Evolutionary conservation across 148 eudicot genomes (phyloP), one percentile per base, ranked within the genome.

Genomic region (Chenopodium formosanum): DNA sequence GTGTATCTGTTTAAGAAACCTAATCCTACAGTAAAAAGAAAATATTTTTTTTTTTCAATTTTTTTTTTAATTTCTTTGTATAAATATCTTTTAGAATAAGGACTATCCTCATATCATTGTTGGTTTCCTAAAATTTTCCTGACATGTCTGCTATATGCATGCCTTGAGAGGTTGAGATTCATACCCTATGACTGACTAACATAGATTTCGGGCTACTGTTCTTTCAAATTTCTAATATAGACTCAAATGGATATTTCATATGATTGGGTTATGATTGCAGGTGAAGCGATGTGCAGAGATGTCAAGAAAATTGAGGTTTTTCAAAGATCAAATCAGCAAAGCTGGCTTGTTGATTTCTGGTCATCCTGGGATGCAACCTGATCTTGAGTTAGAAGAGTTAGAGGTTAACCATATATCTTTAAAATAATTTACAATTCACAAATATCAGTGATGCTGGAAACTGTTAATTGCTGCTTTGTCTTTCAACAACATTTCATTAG

Each of bases 211-310:
- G 46, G 74, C 52, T 82, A 77, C 37, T 47, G 25, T 71, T 19
- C 44, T 56, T 62, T 77, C 64, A 53, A 73, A 52, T 67, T 69
- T 13, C 16, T 74, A 22, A 32, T 53, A 66, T 34, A 27, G 46
- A 40, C 72, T 32, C 23, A 44, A 50, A 22, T 66, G 12, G 23
- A 74, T 7, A n/a, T 63, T 47, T 73, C 79, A 74, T 27, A 32
- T 31, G 32, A 70, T 32, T 62, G 46, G 75, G 25, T 44, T 75
- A 29, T 83, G 50, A 80, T 82, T 81, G 67, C 86, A 96, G 99
- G 99, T 96, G 68, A 96, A 96, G 90, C 88, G 98, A 82, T 96
- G 99, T 84, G 99, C 98, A 58, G 99, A 96, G 89, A 96, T 96
- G 99, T 94, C 97, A 82, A 89, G 99, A 87, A 96, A 91, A 81